Base-by-base conservation (phyloP, 805 yeast genomes). In the Limtongia smithiae region DNA sequence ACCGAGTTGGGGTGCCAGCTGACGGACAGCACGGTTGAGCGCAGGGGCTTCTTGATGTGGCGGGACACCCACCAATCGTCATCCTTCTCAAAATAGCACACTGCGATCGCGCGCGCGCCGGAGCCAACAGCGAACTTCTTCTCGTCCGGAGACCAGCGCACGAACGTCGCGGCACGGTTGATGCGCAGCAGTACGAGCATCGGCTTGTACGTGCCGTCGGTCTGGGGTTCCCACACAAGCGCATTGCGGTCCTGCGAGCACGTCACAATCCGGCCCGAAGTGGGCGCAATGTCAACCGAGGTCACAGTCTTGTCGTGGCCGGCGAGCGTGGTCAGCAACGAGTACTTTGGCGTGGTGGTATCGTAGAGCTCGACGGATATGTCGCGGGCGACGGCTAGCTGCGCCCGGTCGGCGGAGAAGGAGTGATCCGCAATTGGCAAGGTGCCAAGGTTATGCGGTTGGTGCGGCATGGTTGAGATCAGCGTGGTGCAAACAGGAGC, bases 11-110 rank as follows among this genome's bases (percentile, higher is more conserved):
- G 90, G 67, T 93, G 97, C 98, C 98, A 90, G 57, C 82, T 82
- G 48, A 91, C 74, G 39, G 85, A 75, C 58, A 90, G 75, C 59
- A 90, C 77, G 28, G 97, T 88, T 9, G 96, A 84, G 66, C 83
- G 82, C 61, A 93, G 74, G n/a, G 97, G 96, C 69, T 86, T 88
- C 73, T 90, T 90, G 69, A 93, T 84, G 71, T 91, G 98, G 69
- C 91, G 91, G 12, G 97, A 87, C 44, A 93, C 90, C 99, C 99
- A 93, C 99, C 99, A 93, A 67, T 93, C 96, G 67, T 91, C 93
- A 62, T 89, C 96, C 55, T 76, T 85, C 70, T 93, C 98, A 66
- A 85, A 93, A 71, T 90, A 93, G 72, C 98, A 93, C 42, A 93
- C 85, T 8, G 97, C 96, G 68, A 93, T 83, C 55, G 85, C 84